A percentile compares a stretch with the other conserved stretches of the same genome.
These are phyloP conservation scores for Tephrocybe sp. DNA, from an alignment of 768 basidiomycete species.

Conservation along the genomic window DNA sequence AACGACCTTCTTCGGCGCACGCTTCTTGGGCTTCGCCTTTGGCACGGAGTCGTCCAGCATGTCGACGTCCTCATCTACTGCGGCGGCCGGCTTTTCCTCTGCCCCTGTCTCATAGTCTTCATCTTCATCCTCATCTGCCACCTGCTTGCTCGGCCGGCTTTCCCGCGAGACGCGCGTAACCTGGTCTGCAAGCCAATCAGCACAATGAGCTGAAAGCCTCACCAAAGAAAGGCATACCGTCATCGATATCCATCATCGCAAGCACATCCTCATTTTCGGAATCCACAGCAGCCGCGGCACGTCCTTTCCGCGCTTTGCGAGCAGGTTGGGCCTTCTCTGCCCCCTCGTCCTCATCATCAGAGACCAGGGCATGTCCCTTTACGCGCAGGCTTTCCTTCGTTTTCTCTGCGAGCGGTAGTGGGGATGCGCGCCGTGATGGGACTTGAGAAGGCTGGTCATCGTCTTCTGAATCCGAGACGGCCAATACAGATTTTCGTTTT, in stretches of 20 bases:
- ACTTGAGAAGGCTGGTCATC: conserved; percentile 14
- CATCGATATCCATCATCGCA: conserved; percentile 79
- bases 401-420: conserved; percentile 5
- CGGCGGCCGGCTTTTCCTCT: conserved; percentile 21
- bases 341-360: conserved; percentile 64
- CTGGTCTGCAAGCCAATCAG: conserved; percentile 26
- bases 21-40: conserved; percentile 35
- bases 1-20: conserved; percentile 56
- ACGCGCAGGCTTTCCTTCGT: conserved; percentile 30
- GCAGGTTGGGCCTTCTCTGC: conserved; percentile 21
- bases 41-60: conserved; percentile 35
- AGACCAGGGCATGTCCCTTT: conserved; percentile 50
- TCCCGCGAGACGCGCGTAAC: conserved; percentile 28
- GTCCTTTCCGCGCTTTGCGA: conserved; percentile 33
- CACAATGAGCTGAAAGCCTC: not conserved
- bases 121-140: conserved; percentile 20
- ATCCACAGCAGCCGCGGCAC: conserved; percentile 28
- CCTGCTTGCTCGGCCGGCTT: conserved; percentile 4
- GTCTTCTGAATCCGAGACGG: conserved; percentile 28
- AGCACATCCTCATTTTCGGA: conserved; percentile 46
- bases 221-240: conserved; percentile 42
- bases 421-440: conserved; percentile 7
- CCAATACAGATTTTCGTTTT: conserved; percentile 44
- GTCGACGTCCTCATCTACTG: conserved; percentile 34
- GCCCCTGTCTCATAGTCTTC: conserved; percentile 25